A percentile compares a stretch with the other conserved stretches of the same genome.
Evolutionary conservation across 768 basidiomycete species (phyloP).

Genomic region (Russula compacta): DNA sequence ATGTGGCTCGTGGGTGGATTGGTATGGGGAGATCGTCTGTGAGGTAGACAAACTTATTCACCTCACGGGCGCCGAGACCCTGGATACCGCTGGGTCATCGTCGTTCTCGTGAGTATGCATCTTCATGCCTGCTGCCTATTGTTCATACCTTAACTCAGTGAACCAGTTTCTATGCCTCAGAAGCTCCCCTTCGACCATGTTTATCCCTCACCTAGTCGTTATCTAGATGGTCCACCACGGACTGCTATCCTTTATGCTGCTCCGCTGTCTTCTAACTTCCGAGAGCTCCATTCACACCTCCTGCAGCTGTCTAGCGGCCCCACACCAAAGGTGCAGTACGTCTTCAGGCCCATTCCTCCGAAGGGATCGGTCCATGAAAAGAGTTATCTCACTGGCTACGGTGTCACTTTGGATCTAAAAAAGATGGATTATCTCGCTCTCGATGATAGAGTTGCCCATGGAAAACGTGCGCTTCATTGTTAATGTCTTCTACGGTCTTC

Average conservation of each 20-base stretch:
- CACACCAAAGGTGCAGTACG: constrained; percentile 52
- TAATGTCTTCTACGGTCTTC: background rate
- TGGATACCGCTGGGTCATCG: constrained; percentile 31
- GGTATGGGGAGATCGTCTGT: constrained; percentile 71
- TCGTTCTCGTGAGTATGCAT: constrained; percentile 25
- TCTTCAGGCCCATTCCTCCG: constrained; percentile 62
- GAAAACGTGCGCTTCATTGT: constrained; percentile 16
- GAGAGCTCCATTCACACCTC: constrained; percentile 59
- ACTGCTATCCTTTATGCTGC: constrained; percentile 77
- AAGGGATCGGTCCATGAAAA: constrained; percentile 20
- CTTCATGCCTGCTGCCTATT: background rate
- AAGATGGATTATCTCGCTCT: constrained; percentile 94
- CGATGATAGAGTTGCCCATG: constrained; percentile 61
- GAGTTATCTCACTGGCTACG: constrained; percentile 74
- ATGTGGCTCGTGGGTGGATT: constrained; percentile 75
- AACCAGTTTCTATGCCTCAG: constrained; percentile 35
- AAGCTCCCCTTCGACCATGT: constrained; percentile 74
- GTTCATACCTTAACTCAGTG: constrained; percentile 13
- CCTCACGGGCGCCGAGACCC: constrained; percentile 43
- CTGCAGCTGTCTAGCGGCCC: constrained; percentile 38
- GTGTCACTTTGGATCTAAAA: constrained; percentile 87
- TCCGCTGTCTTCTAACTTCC: constrained; percentile 56
- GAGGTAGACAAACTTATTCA: constrained; percentile 49
- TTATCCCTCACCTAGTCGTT: constrained; percentile 40
- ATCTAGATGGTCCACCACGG: constrained; percentile 39